Conservation (phyloP, 1,284 basidiomycete genomes). For the Chondrostereum purpureum region DNA sequence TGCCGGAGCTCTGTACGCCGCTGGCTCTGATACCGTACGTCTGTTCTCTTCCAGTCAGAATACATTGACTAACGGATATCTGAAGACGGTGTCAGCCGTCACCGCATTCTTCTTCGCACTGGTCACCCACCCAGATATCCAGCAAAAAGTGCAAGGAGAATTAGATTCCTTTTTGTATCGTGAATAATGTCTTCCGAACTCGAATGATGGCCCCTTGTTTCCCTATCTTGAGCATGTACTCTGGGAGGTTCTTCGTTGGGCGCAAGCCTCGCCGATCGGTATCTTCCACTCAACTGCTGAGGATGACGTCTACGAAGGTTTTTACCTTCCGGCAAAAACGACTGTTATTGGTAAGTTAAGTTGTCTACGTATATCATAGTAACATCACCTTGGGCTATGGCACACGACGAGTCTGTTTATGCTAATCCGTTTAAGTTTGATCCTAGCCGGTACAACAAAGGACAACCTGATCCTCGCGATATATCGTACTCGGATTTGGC, state of each 20-base stretch:
- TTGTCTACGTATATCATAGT: not conserved
- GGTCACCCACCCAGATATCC: slow-evolving; percentile 18
- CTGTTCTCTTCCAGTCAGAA: not conserved
- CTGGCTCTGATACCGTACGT: slow-evolving; percentile 18
- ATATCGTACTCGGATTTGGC: slow-evolving; percentile 4
- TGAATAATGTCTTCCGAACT: slow-evolving; percentile 10
- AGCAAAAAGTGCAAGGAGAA: slow-evolving; percentile 15
- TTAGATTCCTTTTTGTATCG: slow-evolving; percentile 14
- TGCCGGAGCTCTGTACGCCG: slow-evolving; percentile 16
- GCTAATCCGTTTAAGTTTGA: slow-evolving; percentile 3
- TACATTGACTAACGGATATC: not conserved
- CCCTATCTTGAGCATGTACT: slow-evolving; percentile 24
- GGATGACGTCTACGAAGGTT: slow-evolving; percentile 9
- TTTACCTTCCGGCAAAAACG: slow-evolving; percentile 8
- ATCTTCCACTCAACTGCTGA: slow-evolving; percentile 12
- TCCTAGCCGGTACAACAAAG: slow-evolving; percentile 1
- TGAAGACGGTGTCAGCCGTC: slow-evolving; percentile 14
- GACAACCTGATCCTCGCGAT: slow-evolving; percentile 3
- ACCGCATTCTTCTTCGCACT: slow-evolving; percentile 16
- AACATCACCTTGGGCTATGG: not conserved
- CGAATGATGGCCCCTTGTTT: slow-evolving; percentile 17
- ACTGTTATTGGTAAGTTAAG: slow-evolving; percentile 3
- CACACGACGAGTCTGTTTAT: slow-evolving; percentile 1
- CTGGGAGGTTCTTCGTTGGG: slow-evolving; percentile 29
- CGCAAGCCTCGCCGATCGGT: not conserved